phyloP scores from a whole-genome alignment of 768 basidiomycete species.

The Phaffia australis region DNA sequence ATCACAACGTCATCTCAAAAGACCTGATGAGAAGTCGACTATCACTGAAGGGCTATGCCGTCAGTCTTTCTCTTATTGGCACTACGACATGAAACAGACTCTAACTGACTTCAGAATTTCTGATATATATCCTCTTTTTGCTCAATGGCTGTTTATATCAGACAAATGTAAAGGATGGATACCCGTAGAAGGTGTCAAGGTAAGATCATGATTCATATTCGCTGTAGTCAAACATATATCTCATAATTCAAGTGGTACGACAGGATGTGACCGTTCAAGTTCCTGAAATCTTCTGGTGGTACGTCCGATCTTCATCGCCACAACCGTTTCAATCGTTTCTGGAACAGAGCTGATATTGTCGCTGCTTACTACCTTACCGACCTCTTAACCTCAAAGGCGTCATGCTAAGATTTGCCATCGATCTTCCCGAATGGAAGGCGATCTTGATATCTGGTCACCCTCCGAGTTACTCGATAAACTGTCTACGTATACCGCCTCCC shows the following conservation, averaged over 20 bases:
- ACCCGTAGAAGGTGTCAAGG: conserved; percentile 59
- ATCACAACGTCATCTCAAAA: too few relatives aligned
- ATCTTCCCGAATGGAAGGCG: conserved; percentile 1
- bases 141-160: not conserved
- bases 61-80: too few relatives aligned
- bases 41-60: too few relatives aligned
- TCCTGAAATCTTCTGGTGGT: conserved; percentile 23
- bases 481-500: conserved; percentile 9
- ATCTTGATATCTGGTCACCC: conserved; percentile 18
- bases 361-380: not conserved
- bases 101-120: too few relatives aligned
- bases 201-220: conserved; percentile 36
- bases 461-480: conserved; percentile 5
- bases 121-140: too few relatives aligned
- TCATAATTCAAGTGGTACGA: not conserved
- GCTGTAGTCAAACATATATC: not conserved
- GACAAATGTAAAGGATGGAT: conserved; percentile 65
- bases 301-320: not conserved
- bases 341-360: too few relatives aligned
- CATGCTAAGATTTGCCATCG: conserved; percentile 20
- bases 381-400: not conserved
- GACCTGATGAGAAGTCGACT: too few relatives aligned
- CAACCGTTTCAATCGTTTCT: too few relatives aligned
- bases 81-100: too few relatives aligned
- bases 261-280: conserved; percentile 9